A percentile compares a stretch with the other conserved stretches of the same genome.
Conservation (phyloP, 768 basidiomycete genomes). For the Chalciporus sphaerocephalus region DNA sequence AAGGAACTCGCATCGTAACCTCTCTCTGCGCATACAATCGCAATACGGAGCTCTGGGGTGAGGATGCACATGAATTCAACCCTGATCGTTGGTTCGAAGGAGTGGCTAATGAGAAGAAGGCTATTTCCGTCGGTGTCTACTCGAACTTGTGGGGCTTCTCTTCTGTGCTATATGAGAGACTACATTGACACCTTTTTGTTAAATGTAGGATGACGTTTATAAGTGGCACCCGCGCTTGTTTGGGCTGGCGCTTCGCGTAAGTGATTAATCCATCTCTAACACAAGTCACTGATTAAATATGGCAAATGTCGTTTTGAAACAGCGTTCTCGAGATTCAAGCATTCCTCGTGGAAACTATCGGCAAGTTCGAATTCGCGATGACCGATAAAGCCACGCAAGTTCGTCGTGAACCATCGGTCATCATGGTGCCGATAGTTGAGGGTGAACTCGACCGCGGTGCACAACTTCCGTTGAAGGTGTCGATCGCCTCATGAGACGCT, state of each 20-base stretch:
- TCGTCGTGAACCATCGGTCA: slow-evolving; percentile 24
- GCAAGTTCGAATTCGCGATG: slow-evolving; percentile 47
- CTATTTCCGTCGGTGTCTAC: slow-evolving; percentile 25
- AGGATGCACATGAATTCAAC: slow-evolving; percentile 30
- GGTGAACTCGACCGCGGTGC: slow-evolving; percentile 30
- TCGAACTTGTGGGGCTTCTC: slow-evolving; percentile 24
- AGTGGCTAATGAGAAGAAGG: slow-evolving; percentile 16
- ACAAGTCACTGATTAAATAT: slow-evolving; percentile 1
- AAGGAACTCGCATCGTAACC: slow-evolving; percentile 47
- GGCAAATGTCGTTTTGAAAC: neutral
- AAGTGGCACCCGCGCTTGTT: slow-evolving; percentile 21
- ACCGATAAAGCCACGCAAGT: slow-evolving; percentile 29
- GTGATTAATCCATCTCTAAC: neutral
- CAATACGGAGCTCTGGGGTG: slow-evolving; percentile 29
- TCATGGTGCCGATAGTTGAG: slow-evolving; percentile 36
- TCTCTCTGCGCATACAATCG: slow-evolving; percentile 54
- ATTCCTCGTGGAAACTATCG: slow-evolving; percentile 53
- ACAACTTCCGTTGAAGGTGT: slow-evolving; percentile 32
- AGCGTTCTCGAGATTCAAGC: slow-evolving; percentile 51
- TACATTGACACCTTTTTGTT: neutral
- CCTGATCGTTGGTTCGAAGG: slow-evolving; percentile 30
- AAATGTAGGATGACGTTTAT: slow-evolving; percentile 29
- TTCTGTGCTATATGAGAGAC: neutral
- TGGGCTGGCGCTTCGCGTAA: slow-evolving; percentile 34
- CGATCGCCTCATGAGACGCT: slow-evolving; percentile 14